These are phyloP conservation scores for Huntiella bhutanensis DNA, from an alignment of 2,329 filamentous ascomycete species.

Conservation along the genomic window DNA sequence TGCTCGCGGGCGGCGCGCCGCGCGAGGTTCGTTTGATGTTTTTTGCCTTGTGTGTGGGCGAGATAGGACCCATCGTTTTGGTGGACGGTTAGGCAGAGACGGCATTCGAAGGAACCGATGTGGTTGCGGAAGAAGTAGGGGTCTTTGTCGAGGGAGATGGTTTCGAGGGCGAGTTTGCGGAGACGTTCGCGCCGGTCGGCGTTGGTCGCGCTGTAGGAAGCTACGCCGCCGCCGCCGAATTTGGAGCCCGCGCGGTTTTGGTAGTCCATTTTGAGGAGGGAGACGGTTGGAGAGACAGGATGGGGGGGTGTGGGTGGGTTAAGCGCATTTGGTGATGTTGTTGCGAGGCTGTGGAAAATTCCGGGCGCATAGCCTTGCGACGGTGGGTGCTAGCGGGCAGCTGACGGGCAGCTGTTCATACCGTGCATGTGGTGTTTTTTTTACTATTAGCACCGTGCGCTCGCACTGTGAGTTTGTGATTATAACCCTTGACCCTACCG, in stretches of 20 bases:
- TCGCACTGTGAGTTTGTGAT: not conserved
- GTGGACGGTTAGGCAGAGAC: constrained; percentile 90
- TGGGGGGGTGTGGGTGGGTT: not conserved
- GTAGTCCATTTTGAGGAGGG: constrained; percentile 39
- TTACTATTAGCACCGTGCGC: not conserved
- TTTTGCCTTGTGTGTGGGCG: constrained; percentile 93
- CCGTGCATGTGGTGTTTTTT: not conserved
- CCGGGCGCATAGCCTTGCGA: not conserved
- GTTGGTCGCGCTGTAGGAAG: constrained; percentile 82
- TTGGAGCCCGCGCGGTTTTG: constrained; percentile 94
- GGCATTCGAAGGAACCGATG: constrained; percentile 92
- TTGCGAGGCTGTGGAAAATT: not conserved
- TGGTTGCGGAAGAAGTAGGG: constrained; percentile 99
- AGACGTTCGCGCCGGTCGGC: constrained; percentile 93
- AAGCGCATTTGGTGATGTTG: not conserved
- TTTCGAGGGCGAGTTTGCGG: constrained; percentile 93
- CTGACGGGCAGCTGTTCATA: not conserved
- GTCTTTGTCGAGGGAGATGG: constrained; percentile 97
- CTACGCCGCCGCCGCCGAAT: constrained; percentile 92
- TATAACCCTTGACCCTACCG: not conserved
- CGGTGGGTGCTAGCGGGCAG: not conserved
- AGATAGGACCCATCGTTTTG: constrained; percentile 99
- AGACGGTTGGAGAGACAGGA: not conserved
- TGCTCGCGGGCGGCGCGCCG: constrained; percentile 89
- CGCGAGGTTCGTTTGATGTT: constrained; percentile 96